Base-by-base conservation (phyloP, 805 yeast genomes). In the Tetrapisispora arboricola region DNA sequence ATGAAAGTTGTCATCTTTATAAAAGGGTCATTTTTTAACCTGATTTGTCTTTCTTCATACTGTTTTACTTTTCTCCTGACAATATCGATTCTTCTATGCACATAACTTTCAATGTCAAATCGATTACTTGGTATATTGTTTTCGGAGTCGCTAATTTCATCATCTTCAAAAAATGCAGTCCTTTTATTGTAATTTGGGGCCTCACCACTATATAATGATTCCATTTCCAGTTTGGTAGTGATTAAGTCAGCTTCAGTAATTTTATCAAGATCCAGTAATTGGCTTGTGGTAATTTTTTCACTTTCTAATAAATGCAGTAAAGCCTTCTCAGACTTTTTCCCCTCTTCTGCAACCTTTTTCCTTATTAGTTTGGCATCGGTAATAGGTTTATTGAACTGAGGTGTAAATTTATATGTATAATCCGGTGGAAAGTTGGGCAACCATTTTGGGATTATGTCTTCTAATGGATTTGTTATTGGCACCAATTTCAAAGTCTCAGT, bases 361-460 rank as follows among this genome's bases (percentile, higher is more conserved):
- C 90, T 70, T 41, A 90, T 70, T 43, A 73, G 66, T 47, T 80
- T 75, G 45, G 88, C 84, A 53, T 85, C 90, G 1, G 78, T 73
- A 13, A 78, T 62, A 17, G 79, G 68, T 19, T 75, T 66, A 42
- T 78, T 70, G 56, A 67, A 87, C 47, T 71, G 70, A 0, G 95
- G 82, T 0, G 95, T 83, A 42, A 78, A 73, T 59, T 76, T 78
- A 57, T 82, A 90, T 0, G 97, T 90, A 60, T 88, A 94, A 53
- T 86, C 95, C 0, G 97, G 95, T 1, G 98, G 98, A 22, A 90
- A 68, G 11, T 77, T 76, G 0, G 98, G 98, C 50, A 90, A 64
- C 79, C 87, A 87, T 6, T 64, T 55, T 0, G 94, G 94, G 7
- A 84, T 70, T 44, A 75, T 75, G 5, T 58, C 55, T 36, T 64